Percentiles rank a stretch among this genome's conserved stretches.
Conservation (phyloP, 1,139 yeast species). For the Suhomyces panamericanus region DNA sequence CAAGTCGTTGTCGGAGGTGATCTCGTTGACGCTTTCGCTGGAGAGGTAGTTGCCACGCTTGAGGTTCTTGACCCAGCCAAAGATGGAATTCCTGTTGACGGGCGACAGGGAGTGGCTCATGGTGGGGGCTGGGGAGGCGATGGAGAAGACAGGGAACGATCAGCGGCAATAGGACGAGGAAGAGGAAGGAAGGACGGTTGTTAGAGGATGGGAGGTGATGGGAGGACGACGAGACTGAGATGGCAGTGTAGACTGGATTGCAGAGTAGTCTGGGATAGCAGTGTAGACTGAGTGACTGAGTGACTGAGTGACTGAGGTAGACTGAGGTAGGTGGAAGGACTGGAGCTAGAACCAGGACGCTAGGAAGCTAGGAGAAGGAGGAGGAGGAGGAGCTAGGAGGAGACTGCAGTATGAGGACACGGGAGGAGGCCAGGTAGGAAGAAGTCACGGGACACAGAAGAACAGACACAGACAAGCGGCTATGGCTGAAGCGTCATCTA, state of each 20-base stretch:
- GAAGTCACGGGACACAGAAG: neutral
- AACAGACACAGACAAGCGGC: neutral
- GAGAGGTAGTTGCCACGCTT: slow-evolving; percentile 41
- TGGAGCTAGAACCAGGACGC: too few species aligned
- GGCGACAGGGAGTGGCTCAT: slow-evolving; percentile 49
- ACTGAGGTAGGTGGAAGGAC: too few species aligned
- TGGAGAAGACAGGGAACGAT: neutral
- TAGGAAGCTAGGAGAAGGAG: neutral
- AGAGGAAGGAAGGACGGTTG: neutral
- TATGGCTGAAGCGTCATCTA: slow-evolving; percentile 10
- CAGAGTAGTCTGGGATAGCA: too few species aligned
- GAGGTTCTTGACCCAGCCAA: slow-evolving; percentile 52
- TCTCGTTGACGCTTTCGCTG: slow-evolving; percentile 43
- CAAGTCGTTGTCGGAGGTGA: slow-evolving; percentile 34
- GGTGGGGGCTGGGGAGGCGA: neutral
- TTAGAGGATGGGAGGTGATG: too few species aligned
- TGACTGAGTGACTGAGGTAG: too few species aligned
- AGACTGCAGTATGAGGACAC: too few species aligned
- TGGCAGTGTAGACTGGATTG: too few species aligned
- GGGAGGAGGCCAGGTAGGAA: neutral
- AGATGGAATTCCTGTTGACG: slow-evolving; percentile 41
- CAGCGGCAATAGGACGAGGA: neutral
- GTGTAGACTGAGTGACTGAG: too few species aligned
- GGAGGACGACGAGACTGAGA: too few species aligned
- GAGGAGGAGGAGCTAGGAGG: neutral